These are phyloP conservation scores for Decorospora gaudefroyi DNA, from an alignment of 2,329 filamentous ascomycete genomes.

Conservation along the genomic window DNA sequence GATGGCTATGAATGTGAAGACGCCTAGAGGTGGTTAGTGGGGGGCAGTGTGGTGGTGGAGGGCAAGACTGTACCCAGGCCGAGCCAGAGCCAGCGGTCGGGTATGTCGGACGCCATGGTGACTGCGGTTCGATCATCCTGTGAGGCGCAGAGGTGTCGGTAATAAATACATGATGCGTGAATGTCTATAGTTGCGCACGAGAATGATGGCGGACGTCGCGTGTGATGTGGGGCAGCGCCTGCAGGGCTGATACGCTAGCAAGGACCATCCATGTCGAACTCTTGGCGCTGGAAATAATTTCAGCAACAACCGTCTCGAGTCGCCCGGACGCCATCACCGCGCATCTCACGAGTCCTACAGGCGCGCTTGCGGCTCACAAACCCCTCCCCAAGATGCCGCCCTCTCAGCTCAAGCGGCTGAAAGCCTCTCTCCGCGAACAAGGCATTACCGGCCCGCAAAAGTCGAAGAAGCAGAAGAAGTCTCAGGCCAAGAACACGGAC, in stretches of 20 bases:
- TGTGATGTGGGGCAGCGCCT: conserved; percentile 9
- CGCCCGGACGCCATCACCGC: conserved; percentile 6
- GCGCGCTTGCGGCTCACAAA: background rate
- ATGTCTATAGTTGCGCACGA: conserved; percentile 4
- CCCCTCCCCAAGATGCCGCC: conserved; percentile 69
- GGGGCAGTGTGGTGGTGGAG: conserved; percentile 52
- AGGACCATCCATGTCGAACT: conserved; percentile 24
- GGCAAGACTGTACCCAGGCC: conserved; percentile 45
- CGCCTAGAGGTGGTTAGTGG: conserved; percentile 37
- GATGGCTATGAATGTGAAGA: conserved; percentile 64
- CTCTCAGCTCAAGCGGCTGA: conserved; percentile 95
- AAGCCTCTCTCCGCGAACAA: conserved; percentile 84
- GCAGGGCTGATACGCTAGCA: conserved; percentile 11
- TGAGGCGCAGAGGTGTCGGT: conserved; percentile 2
- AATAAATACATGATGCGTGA: conserved; percentile 3
- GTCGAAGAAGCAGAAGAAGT: conserved; percentile 87
- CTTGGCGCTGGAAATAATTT: conserved; percentile 27
- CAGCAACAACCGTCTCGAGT: conserved; percentile 12
- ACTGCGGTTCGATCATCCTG: conserved; percentile 19
- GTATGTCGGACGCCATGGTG: conserved; percentile 45
- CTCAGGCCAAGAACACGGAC: conserved; percentile 70
- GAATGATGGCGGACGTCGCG: conserved; percentile 27
- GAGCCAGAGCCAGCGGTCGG: conserved; percentile 55
- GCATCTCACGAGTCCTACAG: no score
- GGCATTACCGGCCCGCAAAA: conserved; percentile 89